Percentiles rank a stretch among this genome's conserved stretches.
Conservation (phyloP, 2,329 filamentous ascomycete genomes). For the Alternaria sp. region DNA sequence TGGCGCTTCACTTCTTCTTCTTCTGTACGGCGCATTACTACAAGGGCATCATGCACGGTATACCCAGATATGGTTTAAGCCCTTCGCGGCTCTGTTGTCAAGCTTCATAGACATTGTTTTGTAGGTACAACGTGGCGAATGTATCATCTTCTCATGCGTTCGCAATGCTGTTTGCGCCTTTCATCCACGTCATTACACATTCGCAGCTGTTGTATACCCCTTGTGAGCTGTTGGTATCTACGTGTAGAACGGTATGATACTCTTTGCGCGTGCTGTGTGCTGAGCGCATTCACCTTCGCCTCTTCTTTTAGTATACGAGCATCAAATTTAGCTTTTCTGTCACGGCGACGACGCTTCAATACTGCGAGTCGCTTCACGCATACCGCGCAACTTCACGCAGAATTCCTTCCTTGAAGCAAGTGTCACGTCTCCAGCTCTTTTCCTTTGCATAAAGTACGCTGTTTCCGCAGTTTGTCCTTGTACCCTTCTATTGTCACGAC, state of each 20-base stretch:
- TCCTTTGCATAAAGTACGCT: not conserved
- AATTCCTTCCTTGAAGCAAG: not conserved
- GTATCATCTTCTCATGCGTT: not conserved
- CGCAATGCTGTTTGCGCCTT: not conserved
- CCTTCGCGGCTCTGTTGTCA: not conserved
- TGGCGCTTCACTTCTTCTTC: not conserved
- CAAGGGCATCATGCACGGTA: constrained; percentile 13
- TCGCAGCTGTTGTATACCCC: not conserved
- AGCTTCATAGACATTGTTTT: constrained; percentile 1
- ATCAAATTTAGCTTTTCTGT: not conserved
- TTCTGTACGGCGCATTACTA: constrained; percentile 11
- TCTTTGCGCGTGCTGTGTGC: not conserved
- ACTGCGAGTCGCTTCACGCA: not conserved
- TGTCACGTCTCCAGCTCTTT: not conserved
- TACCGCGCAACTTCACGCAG: not conserved
- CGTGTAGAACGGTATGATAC: not conserved
- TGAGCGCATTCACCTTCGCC: not conserved
- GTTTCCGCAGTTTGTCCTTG: not conserved
- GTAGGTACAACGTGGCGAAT: constrained; percentile 3
- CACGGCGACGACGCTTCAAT: not conserved
- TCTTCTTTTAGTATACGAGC: not conserved
- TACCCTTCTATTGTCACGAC: not conserved
- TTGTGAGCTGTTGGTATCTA: not conserved
- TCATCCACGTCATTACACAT: not conserved
- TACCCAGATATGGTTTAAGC: constrained; percentile 14